These are phyloP conservation scores for Bolboschoenus planiculmis DNA, from an alignment of 176 grass and related monocot genomes.

Conservation along the genomic window DNA sequence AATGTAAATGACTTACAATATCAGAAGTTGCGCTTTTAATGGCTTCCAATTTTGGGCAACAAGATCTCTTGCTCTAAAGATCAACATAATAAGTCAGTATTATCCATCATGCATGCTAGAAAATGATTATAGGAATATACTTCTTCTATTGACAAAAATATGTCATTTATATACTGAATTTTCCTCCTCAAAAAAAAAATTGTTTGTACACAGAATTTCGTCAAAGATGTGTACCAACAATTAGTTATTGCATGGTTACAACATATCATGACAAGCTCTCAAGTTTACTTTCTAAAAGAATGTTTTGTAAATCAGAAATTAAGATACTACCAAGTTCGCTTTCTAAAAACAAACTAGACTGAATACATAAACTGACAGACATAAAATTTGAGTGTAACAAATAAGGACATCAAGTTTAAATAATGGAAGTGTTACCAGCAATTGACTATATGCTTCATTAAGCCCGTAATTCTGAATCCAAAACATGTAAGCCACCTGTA, in stretches of 20 bases:
- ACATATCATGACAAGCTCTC: background rate
- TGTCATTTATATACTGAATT: background rate
- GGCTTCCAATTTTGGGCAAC: slow-evolving; percentile 83
- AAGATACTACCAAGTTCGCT: background rate
- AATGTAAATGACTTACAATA: slow-evolving; percentile 52
- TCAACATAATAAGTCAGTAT: slow-evolving; percentile 16
- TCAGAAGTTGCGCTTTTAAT: slow-evolving; percentile 82
- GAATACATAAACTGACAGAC: background rate
- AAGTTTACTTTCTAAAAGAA: background rate
- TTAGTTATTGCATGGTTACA: background rate
- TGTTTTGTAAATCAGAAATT: background rate
- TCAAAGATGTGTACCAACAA: background rate
- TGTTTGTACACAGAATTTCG: background rate
- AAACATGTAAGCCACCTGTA: slow-evolving; percentile 40
- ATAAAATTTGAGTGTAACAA: background rate
- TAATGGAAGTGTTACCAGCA: slow-evolving; percentile 52
- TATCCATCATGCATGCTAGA: background rate
- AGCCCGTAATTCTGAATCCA: slow-evolving; percentile 38
- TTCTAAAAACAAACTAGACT: background rate
- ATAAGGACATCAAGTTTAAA: background rate
- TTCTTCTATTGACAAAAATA: background rate
- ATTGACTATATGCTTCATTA: slow-evolving; percentile 40
- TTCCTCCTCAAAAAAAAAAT: background rate
- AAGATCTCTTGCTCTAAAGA: slow-evolving; percentile 68
- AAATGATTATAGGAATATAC: background rate